These are phyloP conservation scores for Schwanniomyces sp. DNA, from an alignment of 805 yeast species.

Conservation along the genomic window DNA sequence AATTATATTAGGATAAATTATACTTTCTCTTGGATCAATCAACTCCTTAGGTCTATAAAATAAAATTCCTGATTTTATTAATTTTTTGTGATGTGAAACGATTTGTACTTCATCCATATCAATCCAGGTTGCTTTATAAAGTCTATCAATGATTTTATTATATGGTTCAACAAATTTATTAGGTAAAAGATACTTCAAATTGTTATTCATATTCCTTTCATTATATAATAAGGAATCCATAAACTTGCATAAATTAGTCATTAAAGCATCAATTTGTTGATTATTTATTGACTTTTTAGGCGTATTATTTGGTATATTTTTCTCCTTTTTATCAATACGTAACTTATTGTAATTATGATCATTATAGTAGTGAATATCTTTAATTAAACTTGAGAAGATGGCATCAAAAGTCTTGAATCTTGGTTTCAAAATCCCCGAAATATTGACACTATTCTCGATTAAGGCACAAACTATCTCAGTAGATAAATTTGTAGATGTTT, in stretches of 20 bases:
- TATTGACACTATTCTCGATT: slow-evolving; percentile 15
- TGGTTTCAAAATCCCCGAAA: slow-evolving; percentile 15
- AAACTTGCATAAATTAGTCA: slow-evolving; percentile 20
- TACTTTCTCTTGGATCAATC: slow-evolving; percentile 16
- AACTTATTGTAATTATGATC: slow-evolving; percentile 25
- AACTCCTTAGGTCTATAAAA: slow-evolving; percentile 25
- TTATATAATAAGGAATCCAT: slow-evolving; percentile 19
- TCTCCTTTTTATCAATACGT: slow-evolving; percentile 9
- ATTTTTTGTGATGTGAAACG: slow-evolving; percentile 20
- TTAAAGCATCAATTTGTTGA: slow-evolving; percentile 19
- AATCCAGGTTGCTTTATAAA: slow-evolving; percentile 26
- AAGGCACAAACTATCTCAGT: slow-evolving; percentile 27
- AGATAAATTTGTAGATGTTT: slow-evolving; percentile 20
- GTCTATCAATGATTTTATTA: slow-evolving; percentile 21
- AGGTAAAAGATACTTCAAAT: slow-evolving; percentile 13
- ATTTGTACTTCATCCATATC: slow-evolving; percentile 10
- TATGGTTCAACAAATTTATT: slow-evolving; percentile 21
- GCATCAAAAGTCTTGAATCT: slow-evolving; percentile 29
- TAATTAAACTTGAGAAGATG: slow-evolving; percentile 26
- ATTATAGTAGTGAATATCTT: slow-evolving; percentile 26
- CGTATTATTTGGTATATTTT: slow-evolving; percentile 19
- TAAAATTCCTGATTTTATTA: slow-evolving; percentile 28
- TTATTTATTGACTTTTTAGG: slow-evolving; percentile 24
- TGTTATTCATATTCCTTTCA: slow-evolving; percentile 4
- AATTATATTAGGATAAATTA: slow-evolving; percentile 15